phyloP scores from a whole-genome alignment of 768 basidiomycete genomes.

The Tulasnella sp. region DNA sequence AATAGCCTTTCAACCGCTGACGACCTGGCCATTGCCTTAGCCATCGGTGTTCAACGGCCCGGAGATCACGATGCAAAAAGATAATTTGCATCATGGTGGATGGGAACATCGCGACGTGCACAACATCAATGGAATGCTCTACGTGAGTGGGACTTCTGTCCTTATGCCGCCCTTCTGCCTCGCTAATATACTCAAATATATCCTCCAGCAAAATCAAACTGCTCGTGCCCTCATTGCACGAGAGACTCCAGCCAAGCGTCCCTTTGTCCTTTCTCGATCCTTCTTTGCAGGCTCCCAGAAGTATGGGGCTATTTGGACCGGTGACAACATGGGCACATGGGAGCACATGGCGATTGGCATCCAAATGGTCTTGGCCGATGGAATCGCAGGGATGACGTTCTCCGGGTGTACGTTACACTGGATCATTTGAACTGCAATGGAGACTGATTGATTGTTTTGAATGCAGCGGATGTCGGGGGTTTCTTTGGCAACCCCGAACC shows the following conservation, averaged over 20 bases:
- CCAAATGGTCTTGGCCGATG: slow-evolving; percentile 84
- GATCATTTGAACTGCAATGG: not conserved
- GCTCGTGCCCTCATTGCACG: slow-evolving; percentile 68
- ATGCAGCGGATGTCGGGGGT: slow-evolving; percentile 91
- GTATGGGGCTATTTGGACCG: slow-evolving; percentile 97
- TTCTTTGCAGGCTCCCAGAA: slow-evolving; percentile 95
- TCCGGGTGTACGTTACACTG: slow-evolving; percentile 61
- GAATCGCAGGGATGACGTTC: slow-evolving; percentile 85
- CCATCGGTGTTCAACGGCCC: slow-evolving; percentile 99
- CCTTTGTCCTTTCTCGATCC: slow-evolving; percentile 90
- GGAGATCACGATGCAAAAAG: slow-evolving; percentile 76
- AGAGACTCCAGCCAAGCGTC: slow-evolving; percentile 64
- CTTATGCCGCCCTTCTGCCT: not conserved
- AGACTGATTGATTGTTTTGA: slow-evolving; percentile 7
- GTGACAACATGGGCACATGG: slow-evolving; percentile 96
- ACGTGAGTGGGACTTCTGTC: slow-evolving; percentile 26
- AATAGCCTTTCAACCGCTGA: not conserved
- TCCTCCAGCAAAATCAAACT: slow-evolving; percentile 65
- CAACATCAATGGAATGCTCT: slow-evolving; percentile 94
- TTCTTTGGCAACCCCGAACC: slow-evolving; percentile 96
- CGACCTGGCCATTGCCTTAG: slow-evolving; percentile 31
- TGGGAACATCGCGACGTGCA: slow-evolving; percentile 99
- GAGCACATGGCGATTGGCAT: slow-evolving; percentile 91
- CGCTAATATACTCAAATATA: not conserved
- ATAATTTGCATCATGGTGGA: slow-evolving; percentile 75